These are phyloP conservation scores for Cyberlindnera samutprakarnensis DNA, from an alignment of 805 yeast species.

Conservation along the genomic window DNA sequence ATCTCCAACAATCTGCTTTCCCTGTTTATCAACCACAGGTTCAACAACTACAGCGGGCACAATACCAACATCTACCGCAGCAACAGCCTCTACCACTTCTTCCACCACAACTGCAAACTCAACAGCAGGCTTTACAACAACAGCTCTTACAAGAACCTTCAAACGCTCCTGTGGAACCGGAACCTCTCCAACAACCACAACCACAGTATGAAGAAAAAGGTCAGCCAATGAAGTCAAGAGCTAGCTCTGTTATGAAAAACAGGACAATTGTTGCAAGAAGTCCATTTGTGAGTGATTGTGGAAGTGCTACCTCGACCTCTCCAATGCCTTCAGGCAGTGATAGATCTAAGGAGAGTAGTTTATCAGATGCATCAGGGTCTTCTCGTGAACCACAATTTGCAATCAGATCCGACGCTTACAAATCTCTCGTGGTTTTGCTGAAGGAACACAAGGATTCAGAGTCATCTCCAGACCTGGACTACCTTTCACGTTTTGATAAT, in stretches of 20 bases:
- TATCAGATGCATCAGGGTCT: neutral
- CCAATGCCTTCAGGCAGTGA: neutral
- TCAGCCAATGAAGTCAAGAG: no score
- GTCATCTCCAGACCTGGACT: conserved; percentile 11
- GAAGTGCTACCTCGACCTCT: neutral
- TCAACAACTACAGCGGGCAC: conserved; percentile 3
- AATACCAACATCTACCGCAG: neutral
- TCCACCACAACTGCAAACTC: neutral
- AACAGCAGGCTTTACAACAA: neutral
- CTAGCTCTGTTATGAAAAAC: neutral
- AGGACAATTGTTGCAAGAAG: neutral
- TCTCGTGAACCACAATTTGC: conserved; percentile 9
- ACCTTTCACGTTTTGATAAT: conserved; percentile 11
- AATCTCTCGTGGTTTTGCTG: conserved; percentile 9
- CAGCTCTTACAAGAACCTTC: no score
- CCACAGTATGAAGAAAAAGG: no score
- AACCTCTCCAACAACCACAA: no score
- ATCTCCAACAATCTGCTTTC: conserved; percentile 8
- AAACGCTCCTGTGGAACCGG: neutral
- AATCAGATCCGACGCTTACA: conserved; percentile 12
- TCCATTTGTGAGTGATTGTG: no score
- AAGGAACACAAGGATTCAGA: conserved; percentile 14
- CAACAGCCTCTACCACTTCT: conserved; percentile 1
- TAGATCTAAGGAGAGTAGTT: neutral
- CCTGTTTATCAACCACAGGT: conserved; percentile 3